phyloP scores from a whole-genome alignment of 2,329 filamentous ascomycete genomes.

The Verticillium longisporum region DNA sequence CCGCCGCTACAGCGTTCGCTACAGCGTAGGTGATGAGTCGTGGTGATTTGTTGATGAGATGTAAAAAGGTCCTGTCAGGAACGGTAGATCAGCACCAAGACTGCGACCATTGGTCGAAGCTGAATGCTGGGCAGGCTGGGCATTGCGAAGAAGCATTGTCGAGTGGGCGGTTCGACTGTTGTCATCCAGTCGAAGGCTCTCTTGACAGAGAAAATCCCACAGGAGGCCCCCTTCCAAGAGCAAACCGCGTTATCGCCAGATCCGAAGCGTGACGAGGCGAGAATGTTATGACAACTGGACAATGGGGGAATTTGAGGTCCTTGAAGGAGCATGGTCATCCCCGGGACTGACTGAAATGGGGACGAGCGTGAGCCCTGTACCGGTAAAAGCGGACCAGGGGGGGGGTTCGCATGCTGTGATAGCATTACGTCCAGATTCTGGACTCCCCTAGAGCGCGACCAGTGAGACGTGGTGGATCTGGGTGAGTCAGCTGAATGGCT shows the following conservation, averaged over 20 bases:
- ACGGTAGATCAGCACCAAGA: not conserved
- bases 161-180: not conserved
- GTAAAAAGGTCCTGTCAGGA: slow-evolving; percentile 7
- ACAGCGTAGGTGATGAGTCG: not conserved
- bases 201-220: not conserved
- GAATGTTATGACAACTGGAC: not conserved
- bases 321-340: not conserved
- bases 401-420: not conserved
- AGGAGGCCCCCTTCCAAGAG: not conserved
- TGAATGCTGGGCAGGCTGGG: not conserved
- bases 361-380: not conserved
- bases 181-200: not conserved
- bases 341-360: not conserved
- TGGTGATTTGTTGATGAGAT: not conserved
- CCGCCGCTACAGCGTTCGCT: not conserved
- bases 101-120: not conserved
- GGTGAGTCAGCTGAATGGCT: not conserved
- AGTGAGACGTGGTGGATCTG: not conserved
- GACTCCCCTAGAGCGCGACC: not conserved
- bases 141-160: not conserved
- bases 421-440: not conserved
- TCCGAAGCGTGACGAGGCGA: not conserved
- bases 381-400: not conserved
- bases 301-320: not conserved
- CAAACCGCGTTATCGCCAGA: not conserved